Conservation (phyloP, 2,329 filamentous ascomycete genomes). For the Penicillium sp. region DNA sequence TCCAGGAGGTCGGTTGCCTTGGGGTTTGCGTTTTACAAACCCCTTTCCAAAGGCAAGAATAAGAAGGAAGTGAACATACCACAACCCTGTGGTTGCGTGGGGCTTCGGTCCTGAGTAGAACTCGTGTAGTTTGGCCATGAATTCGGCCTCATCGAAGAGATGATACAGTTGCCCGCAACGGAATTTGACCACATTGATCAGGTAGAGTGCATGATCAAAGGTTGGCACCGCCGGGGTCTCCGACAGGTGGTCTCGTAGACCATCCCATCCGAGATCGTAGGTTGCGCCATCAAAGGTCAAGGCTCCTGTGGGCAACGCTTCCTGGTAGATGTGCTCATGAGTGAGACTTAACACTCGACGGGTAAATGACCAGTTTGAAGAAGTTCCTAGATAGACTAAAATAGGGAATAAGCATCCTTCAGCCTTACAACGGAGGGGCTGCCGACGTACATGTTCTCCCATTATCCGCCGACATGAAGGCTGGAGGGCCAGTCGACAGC, state of each 20-base stretch:
- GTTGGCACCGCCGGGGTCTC: slow-evolving; percentile 46
- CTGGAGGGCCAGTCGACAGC: slow-evolving; percentile 45
- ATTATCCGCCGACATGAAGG: slow-evolving; percentile 47
- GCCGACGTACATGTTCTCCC: slow-evolving; percentile 49
- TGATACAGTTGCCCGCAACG: slow-evolving; percentile 59
- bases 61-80: slow-evolving; percentile 59
- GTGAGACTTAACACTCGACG: slow-evolving; percentile 27
- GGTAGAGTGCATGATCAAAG: slow-evolving; percentile 56
- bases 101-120: slow-evolving; percentile 46
- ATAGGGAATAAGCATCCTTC: slow-evolving; percentile 6
- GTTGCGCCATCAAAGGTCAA: slow-evolving; percentile 57
- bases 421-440: background rate
- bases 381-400: slow-evolving; percentile 28
- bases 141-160: slow-evolving; percentile 56
- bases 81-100: slow-evolving; percentile 40
- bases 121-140: slow-evolving; percentile 49
- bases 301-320: slow-evolving; percentile 45
- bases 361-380: slow-evolving; percentile 30
- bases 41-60: slow-evolving; percentile 62
- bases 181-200: slow-evolving; percentile 61
- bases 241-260: slow-evolving; percentile 38
- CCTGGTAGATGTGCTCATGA: slow-evolving; percentile 27
- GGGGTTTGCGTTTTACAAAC: slow-evolving; percentile 48
- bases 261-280: slow-evolving; percentile 59
- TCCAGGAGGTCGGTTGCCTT: slow-evolving; percentile 49